Evolutionary conservation across 1,284 basidiomycete genomes (phyloP).

Genomic region (Thelephora terrestris): DNA sequence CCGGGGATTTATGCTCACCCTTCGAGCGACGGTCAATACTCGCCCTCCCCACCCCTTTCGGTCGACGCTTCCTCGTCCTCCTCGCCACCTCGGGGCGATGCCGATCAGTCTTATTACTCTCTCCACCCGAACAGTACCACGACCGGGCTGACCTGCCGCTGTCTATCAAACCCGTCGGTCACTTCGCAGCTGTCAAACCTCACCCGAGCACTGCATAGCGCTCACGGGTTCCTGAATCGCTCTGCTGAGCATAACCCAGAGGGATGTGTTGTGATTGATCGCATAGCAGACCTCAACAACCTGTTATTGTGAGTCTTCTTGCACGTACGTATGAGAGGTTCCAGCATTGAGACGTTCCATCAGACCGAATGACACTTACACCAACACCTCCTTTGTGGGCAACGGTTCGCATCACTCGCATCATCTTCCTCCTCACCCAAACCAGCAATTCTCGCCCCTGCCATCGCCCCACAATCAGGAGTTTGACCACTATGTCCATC

Average conservation of each 20-base stretch:
- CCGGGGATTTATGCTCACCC: background rate
- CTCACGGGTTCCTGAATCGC: conserved; percentile 46
- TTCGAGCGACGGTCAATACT: conserved; percentile 13
- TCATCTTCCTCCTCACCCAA: background rate
- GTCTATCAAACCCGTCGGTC: conserved; percentile 51
- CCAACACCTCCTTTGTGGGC: conserved; percentile 16
- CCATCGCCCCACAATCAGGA: conserved; percentile 28
- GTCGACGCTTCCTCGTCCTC: conserved; percentile 18
- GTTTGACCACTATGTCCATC: conserved; percentile 30
- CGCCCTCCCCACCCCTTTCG: conserved; percentile 14
- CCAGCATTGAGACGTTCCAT: too few species aligned
- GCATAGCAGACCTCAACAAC: conserved; percentile 50
- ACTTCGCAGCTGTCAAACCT: conserved; percentile 48
- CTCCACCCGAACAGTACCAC: conserved; percentile 10
- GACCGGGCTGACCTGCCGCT: conserved; percentile 39
- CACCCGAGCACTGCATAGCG: conserved; percentile 51
- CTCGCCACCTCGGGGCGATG: conserved; percentile 24
- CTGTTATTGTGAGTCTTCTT: conserved; percentile 52
- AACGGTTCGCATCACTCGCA: conserved; percentile 8
- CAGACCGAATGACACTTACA: background rate
- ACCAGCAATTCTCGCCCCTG: conserved; percentile 4
- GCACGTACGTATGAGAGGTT: too few species aligned
- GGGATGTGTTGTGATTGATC: conserved; percentile 45
- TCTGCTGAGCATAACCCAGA: conserved; percentile 49
- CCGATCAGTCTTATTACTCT: conserved; percentile 13